Base-by-base conservation (phyloP, 441 rosid species). In the Corymbia calophylla region DNA sequence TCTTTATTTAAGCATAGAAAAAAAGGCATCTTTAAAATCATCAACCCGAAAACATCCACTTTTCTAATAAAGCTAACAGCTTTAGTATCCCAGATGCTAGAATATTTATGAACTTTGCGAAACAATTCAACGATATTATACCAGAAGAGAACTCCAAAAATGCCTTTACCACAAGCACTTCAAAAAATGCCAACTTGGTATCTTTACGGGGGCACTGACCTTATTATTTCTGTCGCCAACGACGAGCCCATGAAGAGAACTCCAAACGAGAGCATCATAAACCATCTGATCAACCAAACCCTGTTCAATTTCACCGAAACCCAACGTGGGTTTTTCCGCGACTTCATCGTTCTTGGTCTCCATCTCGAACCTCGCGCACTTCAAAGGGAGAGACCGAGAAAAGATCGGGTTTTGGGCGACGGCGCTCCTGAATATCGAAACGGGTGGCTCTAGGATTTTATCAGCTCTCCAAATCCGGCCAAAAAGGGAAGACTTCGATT, bases 201-300 rank as follows among this genome's bases (percentile, higher is more conserved):
- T 32, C 25, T 77, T 77, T 23, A 77, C 27, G n/a, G 51, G 84
- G 29, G 1, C 64, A 88, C 86, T 55, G 70, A 98, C 99, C 96
- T 95, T 93, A 87, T 91, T 90, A 92, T 88, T 93, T 91, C 92
- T 95, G 93, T 98, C 99, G 86, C 98, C 99, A 60, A 96, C 97
- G 89, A 98, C 95, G 91, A 98, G 97, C 19, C 99, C 99, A 88
- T 96, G 96, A 90, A 97, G 99, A 88, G 99, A 97, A 93, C 95
- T 90, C 99, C 99, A 97, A 88, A 97, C 99, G 87, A 98, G 99
- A 93, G 99, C 97, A 94, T 98, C 99, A 88, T 92, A 95, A 73
- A 93, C 96, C 93, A 98, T 91, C 89, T 95, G 93, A 70, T 95
- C 94, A 91, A 97, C 89, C 96, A 96, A 93, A 19, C 91, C 93